phyloP scores from a whole-genome alignment of 1,139 yeast species.

The Yamadazyma epiphylla region DNA sequence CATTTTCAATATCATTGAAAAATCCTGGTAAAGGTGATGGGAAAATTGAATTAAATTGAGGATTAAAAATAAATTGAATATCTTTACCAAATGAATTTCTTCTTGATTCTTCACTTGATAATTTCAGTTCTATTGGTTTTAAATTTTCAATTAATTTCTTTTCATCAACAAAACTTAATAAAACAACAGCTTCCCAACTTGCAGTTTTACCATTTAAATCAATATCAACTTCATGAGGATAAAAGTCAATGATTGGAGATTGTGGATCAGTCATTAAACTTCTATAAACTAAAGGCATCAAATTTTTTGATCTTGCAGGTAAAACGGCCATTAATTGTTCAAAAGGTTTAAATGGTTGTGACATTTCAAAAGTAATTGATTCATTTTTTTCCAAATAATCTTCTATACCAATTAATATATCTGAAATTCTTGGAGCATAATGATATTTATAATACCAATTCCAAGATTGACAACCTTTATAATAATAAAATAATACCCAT shows the following conservation, averaged over 20 bases:
- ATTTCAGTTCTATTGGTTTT: conserved; percentile 54
- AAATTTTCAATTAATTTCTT: conserved; percentile 68
- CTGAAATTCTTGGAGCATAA: conserved; percentile 91
- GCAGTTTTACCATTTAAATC: conserved; percentile 95
- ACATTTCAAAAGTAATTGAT: conserved; percentile 59
- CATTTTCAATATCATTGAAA: conserved; percentile 73
- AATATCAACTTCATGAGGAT: conserved; percentile 83
- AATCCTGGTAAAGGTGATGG: conserved; percentile 78
- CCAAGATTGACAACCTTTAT: conserved; percentile 91
- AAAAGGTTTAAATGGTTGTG: conserved; percentile 85
- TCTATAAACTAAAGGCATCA: conserved; percentile 78
- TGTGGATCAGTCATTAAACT: conserved; percentile 82
- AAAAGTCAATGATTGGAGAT: conserved; percentile 87
- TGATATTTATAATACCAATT: conserved; percentile 89
- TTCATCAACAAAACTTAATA: conserved; percentile 89
- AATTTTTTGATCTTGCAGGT: conserved; percentile 83
- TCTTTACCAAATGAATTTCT: conserved; percentile 77
- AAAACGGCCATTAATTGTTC: conserved; percentile 97
- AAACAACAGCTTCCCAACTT: conserved; percentile 98
- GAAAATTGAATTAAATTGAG: conserved; percentile 67
- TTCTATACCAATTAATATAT: conserved; percentile 66
- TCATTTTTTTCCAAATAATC: conserved; percentile 36
- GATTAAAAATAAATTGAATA: conserved; percentile 66
- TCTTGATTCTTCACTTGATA: conserved; percentile 63
- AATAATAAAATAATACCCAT: conserved; percentile 91